phyloP scores from a whole-genome alignment of 73 alveolate species.

The Stentor roeselii region DNA sequence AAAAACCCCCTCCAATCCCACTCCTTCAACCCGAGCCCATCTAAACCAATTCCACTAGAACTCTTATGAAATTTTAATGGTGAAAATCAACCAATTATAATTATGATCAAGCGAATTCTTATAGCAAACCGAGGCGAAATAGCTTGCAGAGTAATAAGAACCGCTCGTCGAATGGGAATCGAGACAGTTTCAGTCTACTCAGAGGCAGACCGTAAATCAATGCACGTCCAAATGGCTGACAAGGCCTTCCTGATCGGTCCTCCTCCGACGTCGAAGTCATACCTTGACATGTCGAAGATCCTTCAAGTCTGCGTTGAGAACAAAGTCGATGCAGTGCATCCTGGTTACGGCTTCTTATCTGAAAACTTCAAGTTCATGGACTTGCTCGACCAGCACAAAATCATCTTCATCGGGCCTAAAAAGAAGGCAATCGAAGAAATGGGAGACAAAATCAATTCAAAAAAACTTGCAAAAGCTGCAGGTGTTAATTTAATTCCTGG shows the following conservation, averaged over 20 bases:
- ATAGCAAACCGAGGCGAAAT: constrained; percentile 93
- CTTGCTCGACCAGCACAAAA: constrained; percentile 52
- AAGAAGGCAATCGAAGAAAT: constrained; percentile 52
- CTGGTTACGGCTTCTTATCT: constrained; percentile 32
- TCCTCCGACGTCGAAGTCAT: constrained; percentile 61
- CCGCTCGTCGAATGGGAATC: constrained; percentile 86
- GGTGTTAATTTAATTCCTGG: constrained; percentile 69
- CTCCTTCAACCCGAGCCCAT: too few species aligned
- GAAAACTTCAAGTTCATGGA: constrained; percentile 45
- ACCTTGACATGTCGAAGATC: background rate
- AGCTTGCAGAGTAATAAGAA: constrained; percentile 81
- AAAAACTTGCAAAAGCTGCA: constrained; percentile 69
- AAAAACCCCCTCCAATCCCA: too few species aligned
- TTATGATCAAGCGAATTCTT: constrained; percentile 64
- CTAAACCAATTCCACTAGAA: too few species aligned
- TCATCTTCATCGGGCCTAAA: constrained; percentile 67
- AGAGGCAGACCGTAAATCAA: constrained; percentile 71
- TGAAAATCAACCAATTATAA: constrained; percentile 2
- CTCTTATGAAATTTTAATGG: background rate
- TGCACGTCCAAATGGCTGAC: constrained; percentile 80
- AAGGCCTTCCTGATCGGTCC: constrained; percentile 85
- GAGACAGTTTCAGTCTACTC: constrained; percentile 83
- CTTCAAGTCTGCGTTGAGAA: constrained; percentile 20
- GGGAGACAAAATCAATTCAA: constrained; percentile 73
- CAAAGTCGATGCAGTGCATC: constrained; percentile 34